Evolutionary conservation across 306 rosid species (phyloP), one percentile per base, ranked within the genome.

Genomic region (Fagus sylvatica): DNA sequence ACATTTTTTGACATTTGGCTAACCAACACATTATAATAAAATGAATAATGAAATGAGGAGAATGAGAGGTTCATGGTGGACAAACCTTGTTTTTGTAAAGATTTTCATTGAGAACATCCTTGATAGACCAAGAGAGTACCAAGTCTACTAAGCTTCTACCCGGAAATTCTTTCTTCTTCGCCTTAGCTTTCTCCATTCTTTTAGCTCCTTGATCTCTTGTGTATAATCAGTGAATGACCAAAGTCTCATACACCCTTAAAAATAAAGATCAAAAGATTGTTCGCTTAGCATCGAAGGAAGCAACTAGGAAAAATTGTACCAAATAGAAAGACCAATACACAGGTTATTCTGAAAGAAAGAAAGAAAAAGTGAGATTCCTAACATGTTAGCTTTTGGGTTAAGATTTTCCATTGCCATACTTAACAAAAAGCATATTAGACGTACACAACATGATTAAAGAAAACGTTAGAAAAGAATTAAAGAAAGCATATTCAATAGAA

Each of bases 61-160:
- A 43, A 10, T 64, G 69, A 64, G 32, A 65, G 28, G 1, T 36
- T 16, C 16, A 48, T 32, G 74, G 59, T 13, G 15, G 37, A 15
- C 65, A 7, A 39, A 78, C 88, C 88, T 85, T 69, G 19, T 51
- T 17, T 82, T 73, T 73, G 33, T 72, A 79, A 41, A 78, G 30
- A 13, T 72, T 2, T 3, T 40, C 12, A 28, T 80, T 36, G 74
- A 80, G 80, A 74, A 84, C 84, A 60, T 81, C 86, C 0, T 34
- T 2, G 57, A 81, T 36, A 40, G 88, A 81, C 88, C 88, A 85
- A 59, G 81, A 81, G 59, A 85, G 72, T 4, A 81, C 84, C 65
- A 57, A 60, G 19, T 82, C 71, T 13, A 85, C 1, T 11, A 81
- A 53, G 61, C 76, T 30, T 71, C 41, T 57, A 13, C 76, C 81